Evolutionary conservation across 2,329 filamentous ascomycete genomes (phyloP), one percentile per base, ranked within the genome.

Genomic region (Aspergillus piperis): DNA sequence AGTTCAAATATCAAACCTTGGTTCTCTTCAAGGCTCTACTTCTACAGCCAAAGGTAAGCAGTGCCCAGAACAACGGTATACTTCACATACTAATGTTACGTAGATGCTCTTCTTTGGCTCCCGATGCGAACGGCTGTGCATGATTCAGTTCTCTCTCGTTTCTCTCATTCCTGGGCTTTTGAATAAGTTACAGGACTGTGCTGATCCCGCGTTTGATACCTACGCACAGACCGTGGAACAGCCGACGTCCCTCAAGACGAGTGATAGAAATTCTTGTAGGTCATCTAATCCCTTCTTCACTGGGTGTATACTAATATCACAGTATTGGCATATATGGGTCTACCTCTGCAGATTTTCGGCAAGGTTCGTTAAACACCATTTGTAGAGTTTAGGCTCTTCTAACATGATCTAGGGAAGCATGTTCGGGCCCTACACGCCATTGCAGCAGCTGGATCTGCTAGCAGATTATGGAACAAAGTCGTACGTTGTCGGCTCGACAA

Each of bases 31-130:
- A 99, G 80, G 96, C 91, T 74, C 89, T 93, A 74, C 81, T 99
- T 64, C 82, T 99, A 64, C 94, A 99, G 75, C 94, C 92, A 57
- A 99, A 98, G 87, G 93, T 96, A 75, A 52, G 59, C 25, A 7
- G 54, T 11, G 2, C 17, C 42, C 4, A 3, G 15, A 23, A 15
- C 23, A 11, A 32, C 5, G 25, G 54, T 8, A 48, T 23, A 30
- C 15, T 49, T 60, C 17, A 60, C 10, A 44, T 56, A 39, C 65
- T 70, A 36, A 71, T 13, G 10, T 3, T 36, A 8, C 27, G 0
- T 68, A 96, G 93, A 98, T 98, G 90, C 88, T 99, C 57, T 98
- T 99, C 80, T 99, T 98, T 71, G 93, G 95, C 63, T 92, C 94
- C n/a, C 88, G 92, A 69, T 98, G 95, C 77, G 95, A 99, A 77